Conservation (phyloP, 306 rosid species). For the Quercus variabilis region DNA sequence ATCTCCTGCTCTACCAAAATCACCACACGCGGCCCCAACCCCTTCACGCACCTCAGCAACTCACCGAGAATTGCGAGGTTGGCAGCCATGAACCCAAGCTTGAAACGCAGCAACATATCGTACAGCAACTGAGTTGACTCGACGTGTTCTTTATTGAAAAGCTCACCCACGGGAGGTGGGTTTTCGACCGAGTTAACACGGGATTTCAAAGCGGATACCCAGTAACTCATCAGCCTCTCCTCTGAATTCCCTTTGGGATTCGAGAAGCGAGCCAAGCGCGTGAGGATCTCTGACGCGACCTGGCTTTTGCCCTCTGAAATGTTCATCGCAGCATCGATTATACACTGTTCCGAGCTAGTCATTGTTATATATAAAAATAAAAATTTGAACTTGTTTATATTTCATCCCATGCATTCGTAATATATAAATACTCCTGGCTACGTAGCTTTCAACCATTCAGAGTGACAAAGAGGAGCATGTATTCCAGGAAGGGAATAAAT, state of each 20-base stretch:
- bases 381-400: no score
- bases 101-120: slow-evolving; percentile 51
- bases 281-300: slow-evolving; percentile 53
- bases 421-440: no score
- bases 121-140: slow-evolving; percentile 63
- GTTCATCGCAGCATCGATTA: slow-evolving; percentile 71
- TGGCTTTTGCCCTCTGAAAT: slow-evolving; percentile 70
- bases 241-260: slow-evolving; percentile 43
- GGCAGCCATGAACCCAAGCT: slow-evolving; percentile 62
- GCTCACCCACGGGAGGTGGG: slow-evolving; percentile 42
- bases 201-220: slow-evolving; percentile 63
- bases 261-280: slow-evolving; percentile 24
- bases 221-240: slow-evolving; percentile 40
- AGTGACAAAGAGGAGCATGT: no score
- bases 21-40: slow-evolving; percentile 56
- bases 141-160: slow-evolving; percentile 50
- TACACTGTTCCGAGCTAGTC: slow-evolving; percentile 42
- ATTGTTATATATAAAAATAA: no score
- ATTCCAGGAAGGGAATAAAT: no score
- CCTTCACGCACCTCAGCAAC: slow-evolving; percentile 72
- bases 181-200: slow-evolving; percentile 40
- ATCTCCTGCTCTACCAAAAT: slow-evolving; percentile 72
- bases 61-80: slow-evolving; percentile 69
- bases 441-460: no score
- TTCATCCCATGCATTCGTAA: no score